phyloP scores from a whole-genome alignment of 805 yeast species.

The Candida coquimbonensis region DNA sequence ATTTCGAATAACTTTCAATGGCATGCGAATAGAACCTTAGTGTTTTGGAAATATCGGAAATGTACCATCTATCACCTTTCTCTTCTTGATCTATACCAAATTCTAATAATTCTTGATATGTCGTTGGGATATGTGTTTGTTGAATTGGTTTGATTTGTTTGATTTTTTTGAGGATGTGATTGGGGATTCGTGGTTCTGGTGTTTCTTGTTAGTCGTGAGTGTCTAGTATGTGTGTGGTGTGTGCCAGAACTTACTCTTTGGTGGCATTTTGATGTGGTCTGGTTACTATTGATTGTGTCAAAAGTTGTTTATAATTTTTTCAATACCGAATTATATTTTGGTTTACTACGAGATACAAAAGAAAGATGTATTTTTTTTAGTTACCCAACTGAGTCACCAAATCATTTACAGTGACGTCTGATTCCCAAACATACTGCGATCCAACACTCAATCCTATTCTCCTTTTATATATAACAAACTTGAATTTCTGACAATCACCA shows the following conservation, averaged over 20 bases:
- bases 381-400: neutral
- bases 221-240: too few species aligned
- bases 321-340: neutral
- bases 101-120: conserved; percentile 47
- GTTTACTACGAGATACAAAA: too few species aligned
- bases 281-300: neutral
- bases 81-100: conserved; percentile 59
- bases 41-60: conserved; percentile 58
- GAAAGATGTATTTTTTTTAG: too few species aligned
- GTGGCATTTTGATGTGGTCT: conserved; percentile 11
- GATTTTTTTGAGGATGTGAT: conserved; percentile 7
- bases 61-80: conserved; percentile 68
- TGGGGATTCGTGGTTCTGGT: conserved; percentile 9
- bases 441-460: conserved; percentile 7
- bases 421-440: conserved; percentile 9
- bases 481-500: neutral
- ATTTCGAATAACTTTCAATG: conserved; percentile 33
- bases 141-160: neutral
- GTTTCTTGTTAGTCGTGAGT: neutral
- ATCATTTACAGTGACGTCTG: conserved; percentile 5
- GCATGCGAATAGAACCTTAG: conserved; percentile 61
- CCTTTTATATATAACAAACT: conserved; percentile 2
- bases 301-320: neutral
- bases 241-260: conserved; percentile 11
- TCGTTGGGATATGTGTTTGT: conserved; percentile 7